Percentiles rank a stretch among this genome's conserved stretches.
phyloP scores from a whole-genome alignment of 768 basidiomycete species.

The Amanita inopinata region DNA sequence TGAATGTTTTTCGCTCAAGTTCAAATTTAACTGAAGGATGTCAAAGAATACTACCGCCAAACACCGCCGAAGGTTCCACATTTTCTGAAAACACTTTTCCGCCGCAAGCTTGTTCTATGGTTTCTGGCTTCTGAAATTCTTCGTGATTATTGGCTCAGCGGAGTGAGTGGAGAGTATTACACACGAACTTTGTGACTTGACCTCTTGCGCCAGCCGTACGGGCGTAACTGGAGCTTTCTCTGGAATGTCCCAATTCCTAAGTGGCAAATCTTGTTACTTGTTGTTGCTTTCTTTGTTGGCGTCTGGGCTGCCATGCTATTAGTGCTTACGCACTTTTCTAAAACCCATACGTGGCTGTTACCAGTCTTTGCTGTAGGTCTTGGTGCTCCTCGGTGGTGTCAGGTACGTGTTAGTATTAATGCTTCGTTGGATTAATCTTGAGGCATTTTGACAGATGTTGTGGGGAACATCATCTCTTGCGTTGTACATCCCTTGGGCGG shows the following conservation, averaged over 20 bases:
- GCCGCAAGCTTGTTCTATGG: slow-evolving; percentile 89
- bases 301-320: slow-evolving; percentile 74
- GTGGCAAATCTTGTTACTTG: slow-evolving; percentile 74
- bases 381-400: slow-evolving; percentile 92
- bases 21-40: slow-evolving; percentile 8
- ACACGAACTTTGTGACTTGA: slow-evolving; percentile 5
- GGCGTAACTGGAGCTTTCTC: slow-evolving; percentile 91
- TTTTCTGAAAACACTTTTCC: slow-evolving; percentile 83
- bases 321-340: slow-evolving; percentile 77
- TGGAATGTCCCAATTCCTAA: slow-evolving; percentile 79
- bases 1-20: not conserved
- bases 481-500: slow-evolving; percentile 91
- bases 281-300: slow-evolving; percentile 77
- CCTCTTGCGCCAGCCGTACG: slow-evolving; percentile 55
- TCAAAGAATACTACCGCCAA: slow-evolving; percentile 76
- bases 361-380: slow-evolving; percentile 94
- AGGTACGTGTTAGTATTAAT: slow-evolving; percentile 32
- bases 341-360: slow-evolving; percentile 91
- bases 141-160: slow-evolving; percentile 88
- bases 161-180: slow-evolving; percentile 36
- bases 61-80: slow-evolving; percentile 92
- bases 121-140: slow-evolving; percentile 89
- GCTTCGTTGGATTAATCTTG: slow-evolving; percentile 3
- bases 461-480: slow-evolving; percentile 95
- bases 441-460: slow-evolving; percentile 46